A percentile compares a stretch with the other conserved stretches of the same genome.
These are phyloP conservation scores for Aspergillus ibericus DNA, from an alignment of 2,329 filamentous ascomycete species.

Conservation along the genomic window DNA sequence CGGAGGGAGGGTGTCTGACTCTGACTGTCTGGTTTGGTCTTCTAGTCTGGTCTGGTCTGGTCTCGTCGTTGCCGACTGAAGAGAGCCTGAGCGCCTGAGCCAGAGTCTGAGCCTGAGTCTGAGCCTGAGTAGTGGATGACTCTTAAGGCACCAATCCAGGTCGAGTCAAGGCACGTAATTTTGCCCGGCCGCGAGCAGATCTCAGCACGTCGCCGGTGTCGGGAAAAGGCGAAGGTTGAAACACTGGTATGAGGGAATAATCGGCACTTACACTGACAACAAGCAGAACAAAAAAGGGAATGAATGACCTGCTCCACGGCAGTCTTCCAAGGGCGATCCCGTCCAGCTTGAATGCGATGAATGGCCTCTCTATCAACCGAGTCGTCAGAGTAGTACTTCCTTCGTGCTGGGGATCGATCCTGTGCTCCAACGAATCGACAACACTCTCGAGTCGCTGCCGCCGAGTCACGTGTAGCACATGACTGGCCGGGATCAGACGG, in stretches of 20 bases:
- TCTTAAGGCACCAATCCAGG: constrained; percentile 17
- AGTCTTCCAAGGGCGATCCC: no score
- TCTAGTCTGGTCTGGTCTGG: neutral
- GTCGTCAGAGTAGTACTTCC: neutral
- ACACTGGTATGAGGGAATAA: neutral
- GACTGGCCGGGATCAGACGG: constrained; percentile 1
- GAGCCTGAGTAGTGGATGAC: no score
- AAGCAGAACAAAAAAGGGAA: no score
- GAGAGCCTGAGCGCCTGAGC: constrained; percentile 23
- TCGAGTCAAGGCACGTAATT: constrained; percentile 1
- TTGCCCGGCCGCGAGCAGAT: constrained; percentile 15
- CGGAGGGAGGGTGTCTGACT: neutral
- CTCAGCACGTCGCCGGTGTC: constrained; percentile 20
- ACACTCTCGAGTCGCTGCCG: neutral
- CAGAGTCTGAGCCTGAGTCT: no score
- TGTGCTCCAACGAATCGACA: neutral
- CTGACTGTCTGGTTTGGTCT: neutral
- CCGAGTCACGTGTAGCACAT: constrained; percentile 9
- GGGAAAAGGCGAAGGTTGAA: constrained; percentile 1
- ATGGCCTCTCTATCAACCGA: no score
- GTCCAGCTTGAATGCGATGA: no score
- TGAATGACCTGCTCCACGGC: no score
- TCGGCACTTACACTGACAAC: neutral
- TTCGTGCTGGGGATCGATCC: neutral
- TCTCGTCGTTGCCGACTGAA: neutral